A percentile compares a stretch with the other conserved stretches of the same genome.
Evolutionary conservation across 164 flowering plant species (phyloP).

Genomic region (Macadamia integrifolia): DNA sequence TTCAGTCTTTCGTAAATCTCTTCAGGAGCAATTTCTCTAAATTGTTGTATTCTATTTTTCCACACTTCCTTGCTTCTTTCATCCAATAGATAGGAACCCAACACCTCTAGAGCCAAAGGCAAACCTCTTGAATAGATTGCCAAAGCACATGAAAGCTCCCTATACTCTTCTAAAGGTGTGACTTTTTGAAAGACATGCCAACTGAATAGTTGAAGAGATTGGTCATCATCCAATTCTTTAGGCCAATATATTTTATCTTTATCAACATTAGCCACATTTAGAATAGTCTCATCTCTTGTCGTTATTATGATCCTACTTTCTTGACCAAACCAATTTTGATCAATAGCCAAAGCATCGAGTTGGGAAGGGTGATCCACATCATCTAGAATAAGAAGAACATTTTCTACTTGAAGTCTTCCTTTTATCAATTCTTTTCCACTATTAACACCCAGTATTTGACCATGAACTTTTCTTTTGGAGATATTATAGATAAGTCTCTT

Average conservation of each 20-base stretch:
- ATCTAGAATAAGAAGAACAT: conserved; percentile 19
- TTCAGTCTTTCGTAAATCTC: too few species aligned
- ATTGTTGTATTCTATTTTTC: background rate
- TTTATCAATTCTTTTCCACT: conserved; percentile 1
- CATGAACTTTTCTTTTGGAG: background rate
- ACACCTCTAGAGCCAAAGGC: conserved; percentile 9
- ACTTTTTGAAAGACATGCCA: background rate
- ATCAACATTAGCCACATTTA: background rate
- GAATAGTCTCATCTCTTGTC: background rate
- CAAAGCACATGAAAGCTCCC: background rate
- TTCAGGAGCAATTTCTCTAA: too few species aligned
- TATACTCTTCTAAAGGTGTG: background rate
- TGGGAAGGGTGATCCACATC: conserved; percentile 16
- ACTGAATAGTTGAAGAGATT: conserved; percentile 14
- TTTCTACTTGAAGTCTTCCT: background rate
- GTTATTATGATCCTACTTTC: conserved; percentile 23
- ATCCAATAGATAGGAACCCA: background rate
- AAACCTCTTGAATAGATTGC: background rate
- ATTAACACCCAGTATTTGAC: background rate
- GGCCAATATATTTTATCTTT: background rate
- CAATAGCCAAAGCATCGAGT: conserved; percentile 10
- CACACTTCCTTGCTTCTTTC: conserved; percentile 5
- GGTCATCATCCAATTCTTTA: background rate
- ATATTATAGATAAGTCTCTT: background rate
- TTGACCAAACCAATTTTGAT: conserved; percentile 15